phyloP scores from a whole-genome alignment of 345 rosid genomes.

The Limnanthes douglasii region DNA sequence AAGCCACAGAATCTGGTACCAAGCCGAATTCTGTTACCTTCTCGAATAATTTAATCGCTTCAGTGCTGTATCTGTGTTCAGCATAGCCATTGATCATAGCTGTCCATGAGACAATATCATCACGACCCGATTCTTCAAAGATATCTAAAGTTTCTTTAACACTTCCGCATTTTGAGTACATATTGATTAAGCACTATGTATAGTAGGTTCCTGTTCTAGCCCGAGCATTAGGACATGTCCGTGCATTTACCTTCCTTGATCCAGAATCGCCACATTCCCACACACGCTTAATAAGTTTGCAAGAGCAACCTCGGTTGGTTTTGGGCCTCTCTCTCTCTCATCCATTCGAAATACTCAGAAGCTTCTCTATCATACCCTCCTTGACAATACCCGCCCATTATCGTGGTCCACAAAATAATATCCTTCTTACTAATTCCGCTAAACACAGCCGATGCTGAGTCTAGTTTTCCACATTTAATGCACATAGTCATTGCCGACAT shows the following conservation, averaged over 20 bases:
- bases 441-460: too few species aligned
- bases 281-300: slow-evolving; percentile 71
- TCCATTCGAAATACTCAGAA: slow-evolving; percentile 50
- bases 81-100: slow-evolving; percentile 91
- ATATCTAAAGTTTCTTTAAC: too few species aligned
- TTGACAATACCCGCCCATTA: slow-evolving; percentile 57
- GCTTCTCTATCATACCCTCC: slow-evolving; percentile 58
- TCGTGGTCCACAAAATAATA: slow-evolving; percentile 78
- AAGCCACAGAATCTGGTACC: slow-evolving; percentile 64
- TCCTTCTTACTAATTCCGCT: too few species aligned
- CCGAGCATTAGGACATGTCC: slow-evolving; percentile 44
- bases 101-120: slow-evolving; percentile 72
- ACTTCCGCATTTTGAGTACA: too few species aligned
- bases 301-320: slow-evolving; percentile 60
- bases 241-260: slow-evolving; percentile 77
- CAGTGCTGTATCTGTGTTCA: slow-evolving; percentile 63
- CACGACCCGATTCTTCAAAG: too few species aligned
- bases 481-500: slow-evolving; percentile 55
- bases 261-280: slow-evolving; percentile 63
- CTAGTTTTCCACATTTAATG: too few species aligned
- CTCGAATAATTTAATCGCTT: slow-evolving; percentile 65
- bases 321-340: slow-evolving; percentile 69
- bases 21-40: slow-evolving; percentile 33
- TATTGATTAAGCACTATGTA: too few species aligned
- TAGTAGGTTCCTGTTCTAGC: too few species aligned